Evolutionary conservation across 345 rosid species (phyloP).

Genomic region (Eucalyptus decipiens): DNA sequence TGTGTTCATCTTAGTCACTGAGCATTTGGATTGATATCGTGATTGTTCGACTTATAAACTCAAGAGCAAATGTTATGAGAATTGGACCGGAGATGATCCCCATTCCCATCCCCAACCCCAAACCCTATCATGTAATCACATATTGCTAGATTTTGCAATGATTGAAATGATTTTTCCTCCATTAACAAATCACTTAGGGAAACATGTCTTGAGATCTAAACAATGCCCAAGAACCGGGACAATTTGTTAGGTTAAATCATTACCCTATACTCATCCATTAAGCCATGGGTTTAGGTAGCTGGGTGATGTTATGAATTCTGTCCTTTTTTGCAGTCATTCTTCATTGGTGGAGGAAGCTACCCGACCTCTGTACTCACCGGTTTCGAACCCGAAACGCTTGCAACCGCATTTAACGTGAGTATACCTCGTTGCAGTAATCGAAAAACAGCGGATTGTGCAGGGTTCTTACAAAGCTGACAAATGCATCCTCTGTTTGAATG

Average conservation of each 20-base stretch:
- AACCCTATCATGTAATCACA: background rate
- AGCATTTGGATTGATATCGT: background rate
- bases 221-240: background rate
- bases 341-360: conserved; percentile 64
- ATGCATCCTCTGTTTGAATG: background rate
- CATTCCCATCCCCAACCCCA: background rate
- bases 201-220: background rate
- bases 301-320: background rate
- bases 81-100: background rate
- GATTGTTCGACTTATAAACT: background rate
- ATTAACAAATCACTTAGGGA: background rate
- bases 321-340: conserved; percentile 51
- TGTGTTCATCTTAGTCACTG: background rate
- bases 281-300: background rate
- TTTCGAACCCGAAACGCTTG: conserved; percentile 44
- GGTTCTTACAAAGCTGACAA: background rate
- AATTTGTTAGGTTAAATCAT: background rate
- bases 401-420: conserved; percentile 70
- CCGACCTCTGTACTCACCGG: conserved; percentile 55
- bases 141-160: background rate
- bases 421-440: background rate
- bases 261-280: background rate
- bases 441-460: background rate
- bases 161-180: background rate
- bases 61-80: background rate